Evolutionary conservation across 768 basidiomycete genomes (phyloP), one percentile per base, ranked within the genome.

Genomic region (Coprinellus micaceus): DNA sequence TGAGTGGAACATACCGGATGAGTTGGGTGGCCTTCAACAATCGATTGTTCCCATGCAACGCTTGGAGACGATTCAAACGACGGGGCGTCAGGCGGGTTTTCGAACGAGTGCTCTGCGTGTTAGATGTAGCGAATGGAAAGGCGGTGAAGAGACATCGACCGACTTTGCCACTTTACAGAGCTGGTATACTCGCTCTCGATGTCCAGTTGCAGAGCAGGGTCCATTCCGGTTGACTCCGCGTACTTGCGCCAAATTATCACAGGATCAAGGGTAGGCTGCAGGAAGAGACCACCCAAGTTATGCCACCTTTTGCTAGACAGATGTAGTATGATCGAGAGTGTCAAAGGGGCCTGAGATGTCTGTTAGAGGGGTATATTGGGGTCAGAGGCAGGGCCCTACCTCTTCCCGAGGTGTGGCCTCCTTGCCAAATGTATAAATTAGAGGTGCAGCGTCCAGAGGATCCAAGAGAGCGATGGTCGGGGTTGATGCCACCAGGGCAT

Each of bases 31-130:
- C 82, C 81, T 64, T 83, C 82, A 19, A 82, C 78, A 26, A 83
- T 81, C 1, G 82, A 82, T 61, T 83, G 80, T 57, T 84, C 82
- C 83, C 83, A 84, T 33, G 72, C 76, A 12, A 84, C 77, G 53
- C 81, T 82, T 0, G 78, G 64, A 22, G 77, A 79, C 3, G 65
- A 56, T 6, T 33, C 33, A 39, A 82, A 77, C 4, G 69, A 62
- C 0, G 83, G 80, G 3, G 76, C 71, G 28, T 54, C 58, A 1
- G 78, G 79, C 13, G 81, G 81, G 46, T 80, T 63, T 47, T 79
- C 75, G 52, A 79, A 84, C 2, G 81, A 77, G 64, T 79, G 69
- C 25, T 70, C 75, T 80, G 47, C n/a, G 12, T 7, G 58, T 22
- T 36, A 30, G 41, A 44, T 29, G 45, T 46, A 41, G 29, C 30